phyloP scores from a whole-genome alignment of 2,329 filamentous ascomycete genomes.

The Epichloe glyceriae region DNA sequence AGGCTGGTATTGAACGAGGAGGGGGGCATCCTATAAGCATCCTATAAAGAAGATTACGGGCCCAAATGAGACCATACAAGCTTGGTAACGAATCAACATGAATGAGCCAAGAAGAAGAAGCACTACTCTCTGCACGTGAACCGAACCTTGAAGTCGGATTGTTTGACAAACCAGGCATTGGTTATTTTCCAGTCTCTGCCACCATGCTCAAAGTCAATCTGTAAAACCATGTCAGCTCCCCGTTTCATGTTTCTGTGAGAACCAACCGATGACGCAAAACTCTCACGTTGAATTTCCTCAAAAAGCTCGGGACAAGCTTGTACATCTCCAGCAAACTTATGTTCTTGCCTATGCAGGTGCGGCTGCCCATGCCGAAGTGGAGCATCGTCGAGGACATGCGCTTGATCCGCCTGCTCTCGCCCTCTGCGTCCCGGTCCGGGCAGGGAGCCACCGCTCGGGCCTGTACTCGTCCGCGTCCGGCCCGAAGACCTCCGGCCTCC shows the following conservation, averaged over 20 bases:
- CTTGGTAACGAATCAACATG: too few relatives aligned
- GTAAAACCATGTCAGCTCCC: neutral
- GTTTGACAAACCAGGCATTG: neutral
- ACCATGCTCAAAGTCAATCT: neutral
- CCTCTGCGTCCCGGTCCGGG: neutral
- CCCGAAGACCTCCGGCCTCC: conserved; percentile 17
- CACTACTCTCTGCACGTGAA: neutral
- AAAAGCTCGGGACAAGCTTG: conserved; percentile 24
- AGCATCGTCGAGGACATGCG: neutral
- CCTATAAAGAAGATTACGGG: too few relatives aligned
- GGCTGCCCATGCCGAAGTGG: conserved; percentile 26
- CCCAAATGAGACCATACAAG: too few relatives aligned
- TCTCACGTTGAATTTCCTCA: neutral
- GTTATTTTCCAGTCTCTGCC: neutral
- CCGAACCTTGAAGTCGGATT: neutral
- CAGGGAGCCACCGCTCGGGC: conserved; percentile 28
- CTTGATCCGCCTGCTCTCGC: neutral
- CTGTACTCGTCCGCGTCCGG: conserved; percentile 21
- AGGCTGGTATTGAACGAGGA: neutral
- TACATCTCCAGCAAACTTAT: conserved; percentile 29
- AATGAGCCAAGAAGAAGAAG: too few relatives aligned
- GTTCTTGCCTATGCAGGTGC: conserved; percentile 30
- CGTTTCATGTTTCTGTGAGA: too few relatives aligned
- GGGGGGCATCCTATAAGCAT: too few relatives aligned
- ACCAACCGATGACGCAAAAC: neutral